Percentiles rank a stretch among this genome's conserved stretches.
phyloP scores from a whole-genome alignment of 371 early-diverging fungal species.

The Apophysomyces sp. region DNA sequence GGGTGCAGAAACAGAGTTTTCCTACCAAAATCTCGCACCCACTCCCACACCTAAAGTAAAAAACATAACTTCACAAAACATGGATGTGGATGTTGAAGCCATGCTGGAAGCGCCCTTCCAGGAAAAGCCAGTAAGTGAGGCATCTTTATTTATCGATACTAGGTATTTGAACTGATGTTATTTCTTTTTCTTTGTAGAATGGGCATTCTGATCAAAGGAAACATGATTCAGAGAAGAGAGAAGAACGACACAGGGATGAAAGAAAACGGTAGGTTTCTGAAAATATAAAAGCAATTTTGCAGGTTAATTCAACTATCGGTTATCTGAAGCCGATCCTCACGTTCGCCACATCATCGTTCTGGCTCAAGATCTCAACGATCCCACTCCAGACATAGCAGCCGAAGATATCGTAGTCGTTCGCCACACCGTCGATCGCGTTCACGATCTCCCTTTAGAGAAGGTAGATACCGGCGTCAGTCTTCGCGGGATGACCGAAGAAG shows the following conservation, averaged over 20 bases:
- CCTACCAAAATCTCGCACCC: no score
- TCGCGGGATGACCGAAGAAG: slow-evolving; percentile 28
- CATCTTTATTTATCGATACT: neutral
- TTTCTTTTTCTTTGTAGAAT: slow-evolving; percentile 10
- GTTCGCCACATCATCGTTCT: slow-evolving; percentile 42
- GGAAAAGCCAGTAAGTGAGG: slow-evolving; percentile 45
- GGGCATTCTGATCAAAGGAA: slow-evolving; percentile 4
- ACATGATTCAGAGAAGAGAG: slow-evolving; percentile 5
- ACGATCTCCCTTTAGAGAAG: slow-evolving; percentile 34
- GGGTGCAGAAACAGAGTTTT: no score
- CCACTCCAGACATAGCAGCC: slow-evolving; percentile 46
- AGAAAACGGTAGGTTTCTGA: slow-evolving; percentile 14
- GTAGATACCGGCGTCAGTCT: slow-evolving; percentile 24
- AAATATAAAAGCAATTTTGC: neutral
- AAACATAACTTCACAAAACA: neutral
- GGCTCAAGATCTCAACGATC: slow-evolving; percentile 49
- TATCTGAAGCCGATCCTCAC: slow-evolving; percentile 21
- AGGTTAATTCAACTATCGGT: neutral
- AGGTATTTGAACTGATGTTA: neutral
- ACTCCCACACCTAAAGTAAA: neutral
- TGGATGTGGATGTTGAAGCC: slow-evolving; percentile 75
- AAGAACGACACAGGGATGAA: slow-evolving; percentile 15
- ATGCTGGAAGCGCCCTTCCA: slow-evolving; percentile 88
- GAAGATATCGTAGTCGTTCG: slow-evolving; percentile 38
- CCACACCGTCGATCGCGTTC: slow-evolving; percentile 36